Base-by-base conservation (phyloP, 768 basidiomycete genomes). In the Termitomyces sp. region DNA sequence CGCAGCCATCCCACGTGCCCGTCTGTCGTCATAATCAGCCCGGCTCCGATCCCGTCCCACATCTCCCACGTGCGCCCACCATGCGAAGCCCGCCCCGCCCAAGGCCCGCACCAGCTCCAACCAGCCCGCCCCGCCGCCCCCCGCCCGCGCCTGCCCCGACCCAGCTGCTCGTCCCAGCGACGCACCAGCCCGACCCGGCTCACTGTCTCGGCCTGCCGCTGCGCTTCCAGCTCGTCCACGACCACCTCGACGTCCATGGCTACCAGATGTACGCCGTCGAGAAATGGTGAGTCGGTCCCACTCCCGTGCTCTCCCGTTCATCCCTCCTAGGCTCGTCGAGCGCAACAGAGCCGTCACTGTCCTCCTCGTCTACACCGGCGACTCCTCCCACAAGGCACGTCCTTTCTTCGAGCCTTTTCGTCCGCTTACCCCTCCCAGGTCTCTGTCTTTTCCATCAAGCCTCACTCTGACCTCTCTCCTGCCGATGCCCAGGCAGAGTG, bases 201-300 rank as follows among this genome's bases (percentile, higher is more conserved):
- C 46, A 59, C 15, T 59, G 49, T 20, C 42, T 65, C 16, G 55
- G 49, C 18, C 68, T 74, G 11, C 77, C 78, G 20, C 75, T 76
- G 52, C 76, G 73, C 53, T 84, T 87, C 63, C 79, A 81, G 66
- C 72, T 84, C 58, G 78, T 79, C 8, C 75, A 81, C 40, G 78
- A 82, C 38, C 72, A 74, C 18, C 66, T 86, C 50, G 74, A 84
- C 49, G 69, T 91, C 24, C 69, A 77, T 20, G 87, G 88, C 1
- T 92, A 87, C 74, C 92, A 93, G 74, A 79, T 94, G 59, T 94
- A 93, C 70, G 92, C 91, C 0, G 92, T 94, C 9, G 89, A 94
- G 78, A 90, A 90, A 72, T 94, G 92, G 91, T 86, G 68, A 45
- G 12, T 33, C 51, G n/a, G 20, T 63, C 51, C 48, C 49, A 46